phyloP scores from a whole-genome alignment of 2,329 filamentous ascomycete genomes.

The Cercospora nicotianae region DNA sequence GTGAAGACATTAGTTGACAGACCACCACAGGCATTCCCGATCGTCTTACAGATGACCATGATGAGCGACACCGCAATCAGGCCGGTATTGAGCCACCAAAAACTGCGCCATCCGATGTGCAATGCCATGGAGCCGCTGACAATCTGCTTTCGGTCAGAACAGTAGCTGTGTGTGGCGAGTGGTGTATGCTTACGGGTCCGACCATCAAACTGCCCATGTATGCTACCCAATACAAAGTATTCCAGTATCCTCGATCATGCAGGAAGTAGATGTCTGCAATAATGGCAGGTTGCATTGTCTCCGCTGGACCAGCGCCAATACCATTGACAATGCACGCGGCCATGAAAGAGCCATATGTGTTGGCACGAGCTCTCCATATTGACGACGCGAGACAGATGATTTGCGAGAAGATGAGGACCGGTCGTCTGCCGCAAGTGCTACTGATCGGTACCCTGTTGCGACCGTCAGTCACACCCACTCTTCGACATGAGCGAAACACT shows the following conservation, averaged over 20 bases:
- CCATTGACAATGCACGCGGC: constrained; percentile 62
- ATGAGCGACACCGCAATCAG: constrained; percentile 53
- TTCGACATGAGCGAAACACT: constrained; percentile 7
- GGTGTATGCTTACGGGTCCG: constrained; percentile 34
- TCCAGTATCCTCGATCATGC: constrained; percentile 60
- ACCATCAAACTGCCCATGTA: constrained; percentile 66
- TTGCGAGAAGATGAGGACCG: constrained; percentile 54
- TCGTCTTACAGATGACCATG: constrained; percentile 47
- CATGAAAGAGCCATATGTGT: constrained; percentile 63
- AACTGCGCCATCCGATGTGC: constrained; percentile 59
- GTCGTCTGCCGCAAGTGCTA: constrained; percentile 56
- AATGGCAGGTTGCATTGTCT: constrained; percentile 62
- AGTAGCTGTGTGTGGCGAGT: background rate
- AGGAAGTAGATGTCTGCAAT: constrained; percentile 67
- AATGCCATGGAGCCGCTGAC: constrained; percentile 62
- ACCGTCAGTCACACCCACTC: background rate
- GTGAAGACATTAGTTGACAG: background rate
- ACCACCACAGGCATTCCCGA: too few relatives aligned
- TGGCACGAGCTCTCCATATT: constrained; percentile 61
- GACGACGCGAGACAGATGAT: constrained; percentile 55
- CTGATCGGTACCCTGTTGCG: constrained; percentile 54
- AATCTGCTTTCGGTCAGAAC: constrained; percentile 45
- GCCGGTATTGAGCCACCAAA: constrained; percentile 66
- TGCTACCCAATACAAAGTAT: constrained; percentile 61
- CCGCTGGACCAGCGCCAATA: constrained; percentile 61